A percentile compares a stretch with the other conserved stretches of the same genome.
Conservation (phyloP, 208 protist species). For the Acanthamoeba lenticulata region DNA sequence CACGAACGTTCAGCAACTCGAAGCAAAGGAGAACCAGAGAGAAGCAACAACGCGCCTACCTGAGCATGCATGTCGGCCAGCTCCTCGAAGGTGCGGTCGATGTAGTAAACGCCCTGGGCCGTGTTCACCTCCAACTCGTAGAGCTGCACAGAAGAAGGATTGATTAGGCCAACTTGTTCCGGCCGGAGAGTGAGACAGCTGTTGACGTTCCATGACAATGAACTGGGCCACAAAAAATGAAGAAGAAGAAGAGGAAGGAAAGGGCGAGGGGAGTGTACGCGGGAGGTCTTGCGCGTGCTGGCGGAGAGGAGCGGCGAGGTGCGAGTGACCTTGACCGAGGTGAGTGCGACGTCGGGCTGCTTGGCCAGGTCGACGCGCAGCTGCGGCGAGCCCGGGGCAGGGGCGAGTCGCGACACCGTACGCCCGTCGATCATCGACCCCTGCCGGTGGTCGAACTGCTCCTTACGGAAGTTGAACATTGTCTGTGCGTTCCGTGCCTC, state of each 20-base stretch:
- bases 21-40: not conserved
- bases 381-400: not conserved
- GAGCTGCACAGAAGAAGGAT: not conserved
- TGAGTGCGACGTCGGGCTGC: not conserved
- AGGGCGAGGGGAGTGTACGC: not conserved
- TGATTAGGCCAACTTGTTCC: not conserved
- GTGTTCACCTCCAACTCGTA: conserved; percentile 23
- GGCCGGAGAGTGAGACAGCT: no score
- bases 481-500: not conserved
- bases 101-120: not conserved
- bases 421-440: conserved; percentile 18
- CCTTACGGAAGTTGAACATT: conserved; percentile 20
- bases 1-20: not conserved
- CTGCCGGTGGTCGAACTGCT: conserved; percentile 1
- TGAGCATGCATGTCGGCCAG: not conserved
- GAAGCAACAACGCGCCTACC: not conserved
- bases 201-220: no score
- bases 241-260: not conserved
- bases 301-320: not conserved
- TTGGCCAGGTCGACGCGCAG: not conserved
- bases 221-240: no score
- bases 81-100: conserved; percentile 19
- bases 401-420: not conserved
- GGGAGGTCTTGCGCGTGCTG: not conserved
- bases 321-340: not conserved